Base-by-base conservation (phyloP, 164 flowering plant genomes). In the Annona squamosa region DNA sequence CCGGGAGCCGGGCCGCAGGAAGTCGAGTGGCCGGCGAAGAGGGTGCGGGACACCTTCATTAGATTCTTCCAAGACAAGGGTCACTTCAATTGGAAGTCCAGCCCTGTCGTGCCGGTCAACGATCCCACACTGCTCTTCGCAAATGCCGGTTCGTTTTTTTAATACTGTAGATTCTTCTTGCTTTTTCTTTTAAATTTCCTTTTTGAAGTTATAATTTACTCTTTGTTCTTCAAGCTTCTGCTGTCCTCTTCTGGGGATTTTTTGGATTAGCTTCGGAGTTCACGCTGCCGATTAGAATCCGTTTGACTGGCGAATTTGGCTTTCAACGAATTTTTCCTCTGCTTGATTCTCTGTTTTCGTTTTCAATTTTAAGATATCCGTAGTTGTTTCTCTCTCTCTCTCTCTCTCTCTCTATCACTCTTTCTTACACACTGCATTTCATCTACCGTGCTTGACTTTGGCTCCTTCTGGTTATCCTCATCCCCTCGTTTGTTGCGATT, bases 41-140 rank as follows among this genome's bases (percentile, higher is more conserved):
- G 65, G 72, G 97, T 91, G 1, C 82, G 99, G 74, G 93, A 91
- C 26, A 91, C 97, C 5, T 96, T 88, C 76, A 18, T 93, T 69
- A 73, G 66, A n/a, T 96, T 86, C 83, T 93, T 91, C 73, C 83
- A 89, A 68, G 87, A 62, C n/a, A 93, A 89, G 79, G 68, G 56
- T 7, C 99, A 96, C 64, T 82, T 79, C 3, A 63, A 84, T 57
- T 93, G 97, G 94, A 82, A 71, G 48, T 96, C 99, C 2, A 96
- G 99, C 74, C 94, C 95, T 6, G 98, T 93, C 18, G 97, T 95
- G 45, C 99, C 97, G 9, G 75, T 73, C 72, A 90, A 91, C 69
- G 98, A 93, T 48, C 98, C 99, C 12, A 96, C 99, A 67, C 91
- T 95, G 16, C 94, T 95, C 70, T 96, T 96, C 69, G 97, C 97